Evolutionary conservation across 2,329 filamentous ascomycete genomes (phyloP), one percentile per base, ranked within the genome.

Genomic region (Alternaria novae-zelandiae): DNA sequence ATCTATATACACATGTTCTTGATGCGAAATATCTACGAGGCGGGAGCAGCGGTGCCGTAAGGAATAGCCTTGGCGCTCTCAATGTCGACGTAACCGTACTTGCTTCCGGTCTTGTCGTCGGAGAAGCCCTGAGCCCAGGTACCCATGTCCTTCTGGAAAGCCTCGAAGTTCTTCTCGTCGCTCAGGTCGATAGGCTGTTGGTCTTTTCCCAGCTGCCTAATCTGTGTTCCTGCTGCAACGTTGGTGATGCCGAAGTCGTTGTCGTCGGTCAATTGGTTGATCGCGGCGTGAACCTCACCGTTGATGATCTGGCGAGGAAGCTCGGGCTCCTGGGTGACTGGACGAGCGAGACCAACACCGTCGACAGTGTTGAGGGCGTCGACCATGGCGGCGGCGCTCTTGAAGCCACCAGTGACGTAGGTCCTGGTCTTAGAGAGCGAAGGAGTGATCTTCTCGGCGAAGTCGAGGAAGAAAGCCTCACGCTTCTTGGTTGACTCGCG

Each of bases 401-500:
- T 83, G 64, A 90, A 79, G 0, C 88, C 88, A 25, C 88, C 88
- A 0, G 87, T 89, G 43, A 90, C 79, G 67, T 88, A 90, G 0
- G 81, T 83, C 71, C 84, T 87, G 0, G 87, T 90, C 74, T 86
- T 84, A 61, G 86, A 88, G 2, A 82, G 82, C 68, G 84, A 86
- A 0, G 30, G 84, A 75, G 23, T 84, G 77, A 71, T 90, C 84
- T 64, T 76, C 70, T 61, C 89, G 0, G 87, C 87, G 64, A 88
- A 88, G 5, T 88, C 86, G 47, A 88, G 72, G 81, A 89, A 89
- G 81, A 88, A 89, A 2, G 85, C 83, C 70, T 88, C 87, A 5
- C 86, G 80, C 77, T 85, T 84, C 75, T 82, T 82, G 12, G 86
- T 88, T 15, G 81, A 84, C 46, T 89, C 87, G 53, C 83, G 80